phyloP scores from a whole-genome alignment of 2,329 filamentous ascomycete genomes.

The Dothistroma pini region DNA sequence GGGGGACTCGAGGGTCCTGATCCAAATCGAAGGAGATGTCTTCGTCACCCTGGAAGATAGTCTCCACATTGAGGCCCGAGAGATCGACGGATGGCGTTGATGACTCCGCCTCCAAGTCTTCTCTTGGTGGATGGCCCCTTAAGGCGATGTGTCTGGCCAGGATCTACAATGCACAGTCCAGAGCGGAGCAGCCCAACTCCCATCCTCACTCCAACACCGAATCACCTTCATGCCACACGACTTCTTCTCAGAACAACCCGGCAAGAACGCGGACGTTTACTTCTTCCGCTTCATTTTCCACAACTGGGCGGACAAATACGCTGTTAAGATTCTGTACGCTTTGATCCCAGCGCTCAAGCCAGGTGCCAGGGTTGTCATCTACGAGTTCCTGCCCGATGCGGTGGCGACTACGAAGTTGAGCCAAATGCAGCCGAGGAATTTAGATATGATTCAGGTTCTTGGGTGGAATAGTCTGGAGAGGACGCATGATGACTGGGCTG shows the following conservation, averaged over 20 bases:
- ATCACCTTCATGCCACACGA: constrained; percentile 8
- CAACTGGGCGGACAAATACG: constrained; percentile 22
- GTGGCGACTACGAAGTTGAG: background rate
- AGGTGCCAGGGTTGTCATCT: background rate
- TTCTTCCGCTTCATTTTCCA: constrained; percentile 22
- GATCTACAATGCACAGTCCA: too few relatives aligned
- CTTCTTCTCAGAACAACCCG: constrained; percentile 17
- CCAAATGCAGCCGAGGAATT: background rate
- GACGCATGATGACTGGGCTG: background rate
- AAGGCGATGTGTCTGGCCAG: background rate
- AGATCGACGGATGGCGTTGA: background rate
- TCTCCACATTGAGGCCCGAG: background rate
- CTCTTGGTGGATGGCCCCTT: background rate
- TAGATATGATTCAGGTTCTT: background rate
- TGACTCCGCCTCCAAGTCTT: background rate
- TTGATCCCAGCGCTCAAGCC: constrained; percentile 19
- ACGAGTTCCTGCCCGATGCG: background rate
- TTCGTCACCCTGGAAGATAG: background rate
- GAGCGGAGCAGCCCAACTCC: background rate
- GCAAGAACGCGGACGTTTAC: constrained; percentile 29
- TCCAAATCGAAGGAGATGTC: too few relatives aligned
- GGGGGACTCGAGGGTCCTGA: too few relatives aligned
- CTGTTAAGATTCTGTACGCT: constrained; percentile 16
- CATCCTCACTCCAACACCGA: background rate
- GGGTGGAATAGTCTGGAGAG: background rate